Evolutionary conservation across 768 basidiomycete genomes (phyloP), one percentile per base, ranked within the genome.

Genomic region (Trametopsis cervina): DNA sequence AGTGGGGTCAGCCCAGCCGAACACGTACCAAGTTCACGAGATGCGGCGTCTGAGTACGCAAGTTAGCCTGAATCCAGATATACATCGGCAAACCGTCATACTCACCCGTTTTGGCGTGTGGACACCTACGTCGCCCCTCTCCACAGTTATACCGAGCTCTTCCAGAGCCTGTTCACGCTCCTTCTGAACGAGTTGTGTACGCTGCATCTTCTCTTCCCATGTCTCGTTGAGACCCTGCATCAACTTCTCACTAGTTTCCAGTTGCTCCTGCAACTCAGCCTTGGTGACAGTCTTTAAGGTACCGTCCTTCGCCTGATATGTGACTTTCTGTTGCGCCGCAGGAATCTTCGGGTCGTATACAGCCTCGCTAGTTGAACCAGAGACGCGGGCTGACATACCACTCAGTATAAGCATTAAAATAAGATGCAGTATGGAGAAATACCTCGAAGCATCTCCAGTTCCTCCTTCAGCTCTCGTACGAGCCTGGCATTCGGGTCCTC

Each of bases 401-500:
- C 37, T 20, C n/a, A n/a, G n/a, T n/a, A 47, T n/a, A 47, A 56
- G 46, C 55, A 49, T 36, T 17, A 49, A 46, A 26, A 53, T 41
- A 52, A 53, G 42, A 39, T 21, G 26, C 36, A 12, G 48, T 27
- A 47, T 51, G 45, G 18, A 57, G 15, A 42, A 71, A 61, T 66
- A 83, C 85, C 85, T 74, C 92, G 79, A 40, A 97, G 84, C 69
- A 88, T 74, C 63, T 95, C 90, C 38, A 99, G 73, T 68, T 99
- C 96, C 71, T 98, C 96, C 68, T 98, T 99, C 65, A 99, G 86
- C 68, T 98, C 95, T 41, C 94, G 85, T 49, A 99, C 94, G 49
- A 99, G 85, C 72, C 92, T 97, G 62, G 95, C 95, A 60, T 97
- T 99, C 25, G 96, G 96, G 77, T 99, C 96, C 71, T 99, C 96